phyloP scores from a whole-genome alignment of 345 rosid genomes.

The Salix purpurea region DNA sequence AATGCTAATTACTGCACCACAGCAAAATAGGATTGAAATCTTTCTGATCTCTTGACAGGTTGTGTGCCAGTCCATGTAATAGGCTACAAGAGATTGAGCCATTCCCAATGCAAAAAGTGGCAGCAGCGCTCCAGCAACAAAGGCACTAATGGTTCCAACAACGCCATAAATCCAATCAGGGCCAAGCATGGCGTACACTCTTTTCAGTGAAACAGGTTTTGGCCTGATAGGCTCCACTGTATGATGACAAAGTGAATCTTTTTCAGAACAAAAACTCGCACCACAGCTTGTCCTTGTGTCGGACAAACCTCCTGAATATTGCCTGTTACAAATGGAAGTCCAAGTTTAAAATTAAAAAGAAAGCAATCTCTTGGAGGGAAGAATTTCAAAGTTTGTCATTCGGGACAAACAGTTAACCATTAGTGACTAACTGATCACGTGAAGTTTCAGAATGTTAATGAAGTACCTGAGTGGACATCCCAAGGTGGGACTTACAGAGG shows the following conservation, averaged over 20 bases:
- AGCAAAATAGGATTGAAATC: slow-evolving; percentile 51
- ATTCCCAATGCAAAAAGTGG: slow-evolving; percentile 84
- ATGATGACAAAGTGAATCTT: slow-evolving; percentile 45
- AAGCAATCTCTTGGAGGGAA: too few relatives aligned
- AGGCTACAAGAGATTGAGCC: slow-evolving; percentile 71
- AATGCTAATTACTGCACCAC: slow-evolving; percentile 58
- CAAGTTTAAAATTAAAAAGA: slow-evolving; percentile 6
- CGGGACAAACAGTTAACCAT: too few relatives aligned
- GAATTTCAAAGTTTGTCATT: too few relatives aligned
- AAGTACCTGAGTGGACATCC: slow-evolving; percentile 44
- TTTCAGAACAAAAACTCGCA: slow-evolving; percentile 66
- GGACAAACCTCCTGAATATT: slow-evolving; percentile 55
- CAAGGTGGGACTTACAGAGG: slow-evolving; percentile 30
- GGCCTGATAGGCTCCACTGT: slow-evolving; percentile 31
- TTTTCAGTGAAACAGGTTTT: slow-evolving; percentile 37
- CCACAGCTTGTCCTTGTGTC: slow-evolving; percentile 50
- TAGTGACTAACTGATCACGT: too few relatives aligned
- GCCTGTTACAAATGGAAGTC: slow-evolving; percentile 19
- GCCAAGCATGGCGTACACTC: slow-evolving; percentile 60
- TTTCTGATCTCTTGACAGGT: slow-evolving; percentile 58
- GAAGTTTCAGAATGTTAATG: too few relatives aligned
- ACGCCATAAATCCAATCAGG: slow-evolving; percentile 76
- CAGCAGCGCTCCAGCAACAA: slow-evolving; percentile 78
- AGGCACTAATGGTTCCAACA: slow-evolving; percentile 53
- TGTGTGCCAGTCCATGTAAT: slow-evolving; percentile 62